Evolutionary conservation across 768 basidiomycete genomes (phyloP).

Genomic region (Favolaschia claudopus): DNA sequence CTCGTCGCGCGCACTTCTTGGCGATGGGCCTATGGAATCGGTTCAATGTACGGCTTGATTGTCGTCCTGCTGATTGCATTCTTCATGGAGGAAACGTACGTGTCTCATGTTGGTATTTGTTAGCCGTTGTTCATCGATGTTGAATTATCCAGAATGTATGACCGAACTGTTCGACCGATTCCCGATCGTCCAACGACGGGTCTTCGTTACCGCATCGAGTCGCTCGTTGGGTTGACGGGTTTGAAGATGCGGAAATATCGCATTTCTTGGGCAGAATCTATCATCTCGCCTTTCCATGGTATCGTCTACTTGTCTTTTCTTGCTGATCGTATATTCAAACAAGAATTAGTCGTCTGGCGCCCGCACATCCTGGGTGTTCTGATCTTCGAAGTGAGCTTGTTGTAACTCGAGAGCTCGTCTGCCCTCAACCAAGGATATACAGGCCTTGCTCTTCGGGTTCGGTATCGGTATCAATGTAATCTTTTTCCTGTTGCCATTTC

Average conservation of each 20-base stretch:
- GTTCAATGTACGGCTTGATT: constrained; percentile 61
- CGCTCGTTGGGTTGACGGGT: constrained; percentile 71
- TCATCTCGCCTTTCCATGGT: constrained; percentile 51
- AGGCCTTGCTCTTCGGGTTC: constrained; percentile 70
- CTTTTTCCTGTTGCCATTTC: not conserved
- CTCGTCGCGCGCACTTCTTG: constrained; percentile 65
- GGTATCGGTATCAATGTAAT: constrained; percentile 67
- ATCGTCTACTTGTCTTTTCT: not conserved
- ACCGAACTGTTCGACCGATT: constrained; percentile 62
- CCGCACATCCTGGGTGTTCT: constrained; percentile 63
- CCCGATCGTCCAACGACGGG: constrained; percentile 49
- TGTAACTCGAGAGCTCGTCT: not conserved
- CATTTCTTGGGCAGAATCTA: constrained; percentile 53
- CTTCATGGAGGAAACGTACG: constrained; percentile 73
- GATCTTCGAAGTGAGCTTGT: constrained; percentile 54
- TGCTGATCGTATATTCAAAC: not conserved
- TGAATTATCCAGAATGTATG: constrained; percentile 57
- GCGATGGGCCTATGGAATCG: constrained; percentile 75
- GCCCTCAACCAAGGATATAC: not conserved
- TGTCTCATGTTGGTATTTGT: not conserved
- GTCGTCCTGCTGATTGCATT: constrained; percentile 65
- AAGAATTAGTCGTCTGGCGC: constrained; percentile 56
- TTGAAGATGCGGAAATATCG: constrained; percentile 64
- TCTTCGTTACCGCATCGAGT: constrained; percentile 61
- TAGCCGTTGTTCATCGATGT: not conserved